Percentiles rank a stretch among this genome's conserved stretches.
phyloP scores from a whole-genome alignment of 2,329 filamentous ascomycete species.

The Lecanicillium sp. region DNA sequence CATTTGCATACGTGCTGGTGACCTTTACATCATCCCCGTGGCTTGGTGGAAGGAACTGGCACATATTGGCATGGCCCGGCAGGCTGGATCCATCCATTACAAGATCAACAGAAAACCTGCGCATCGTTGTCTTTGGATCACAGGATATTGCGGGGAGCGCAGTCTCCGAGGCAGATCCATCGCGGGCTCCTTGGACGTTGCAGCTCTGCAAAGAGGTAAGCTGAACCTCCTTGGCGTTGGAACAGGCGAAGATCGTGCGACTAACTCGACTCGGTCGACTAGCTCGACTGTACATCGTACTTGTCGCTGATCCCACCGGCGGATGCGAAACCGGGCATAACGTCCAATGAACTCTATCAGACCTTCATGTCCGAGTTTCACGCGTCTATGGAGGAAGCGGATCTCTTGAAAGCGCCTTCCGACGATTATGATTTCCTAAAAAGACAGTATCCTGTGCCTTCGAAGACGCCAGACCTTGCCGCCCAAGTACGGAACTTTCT shows the following conservation, averaged over 20 bases:
- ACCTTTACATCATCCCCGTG: too few relatives aligned
- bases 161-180: neutral
- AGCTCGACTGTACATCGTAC: conserved; percentile 43
- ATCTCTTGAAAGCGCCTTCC: conserved; percentile 29
- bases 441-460: conserved; percentile 36
- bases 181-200: conserved; percentile 4
- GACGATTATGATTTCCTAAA: conserved; percentile 38
- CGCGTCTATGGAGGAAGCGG: conserved; percentile 25
- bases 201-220: conserved; percentile 10
- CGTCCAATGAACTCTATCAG: conserved; percentile 49
- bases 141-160: conserved; percentile 10
- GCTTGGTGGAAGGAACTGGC: neutral
- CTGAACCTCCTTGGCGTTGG: neutral
- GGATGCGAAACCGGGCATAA: conserved; percentile 43
- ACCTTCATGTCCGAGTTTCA: conserved; percentile 31
- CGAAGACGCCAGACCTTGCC: conserved; percentile 35
- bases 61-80: neutral
- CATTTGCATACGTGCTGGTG: too few relatives aligned
- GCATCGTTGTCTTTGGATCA: conserved; percentile 10
- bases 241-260: neutral
- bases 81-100: neutral
- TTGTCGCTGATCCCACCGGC: conserved; percentile 39
- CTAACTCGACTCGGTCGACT: too few relatives aligned
- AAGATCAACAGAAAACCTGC: conserved; percentile 6
- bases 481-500: conserved; percentile 42